Evolutionary conservation across 192 early-diverging fungal species (phyloP).

Genomic region (Phycomyces nitens): DNA sequence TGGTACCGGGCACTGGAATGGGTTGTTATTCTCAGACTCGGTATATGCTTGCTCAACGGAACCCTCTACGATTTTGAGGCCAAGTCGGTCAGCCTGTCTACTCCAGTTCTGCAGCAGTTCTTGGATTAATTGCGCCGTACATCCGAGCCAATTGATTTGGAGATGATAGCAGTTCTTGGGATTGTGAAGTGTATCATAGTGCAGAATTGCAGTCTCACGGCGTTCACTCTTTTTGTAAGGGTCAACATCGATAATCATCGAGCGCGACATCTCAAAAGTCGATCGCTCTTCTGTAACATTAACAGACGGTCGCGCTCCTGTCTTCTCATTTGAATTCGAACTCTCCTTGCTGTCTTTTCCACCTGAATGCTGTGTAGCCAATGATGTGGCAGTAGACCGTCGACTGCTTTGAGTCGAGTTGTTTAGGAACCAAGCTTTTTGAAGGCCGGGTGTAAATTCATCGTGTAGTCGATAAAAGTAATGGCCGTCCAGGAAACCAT

Average conservation of each 20-base stretch:
- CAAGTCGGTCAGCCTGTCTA: conserved; percentile 78
- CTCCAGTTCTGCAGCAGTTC: conserved; percentile 81
- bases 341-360: conserved; percentile 3
- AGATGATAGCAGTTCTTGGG: conserved; percentile 88
- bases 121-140: conserved; percentile 84
- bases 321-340: neutral
- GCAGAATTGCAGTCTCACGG: conserved; percentile 79
- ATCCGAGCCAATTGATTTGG: conserved; percentile 93
- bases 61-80: conserved; percentile 86
- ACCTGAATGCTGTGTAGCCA: neutral
- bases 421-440: conserved; percentile 47
- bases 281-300: neutral
- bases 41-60: conserved; percentile 69
- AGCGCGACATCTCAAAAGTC: conserved; percentile 57
- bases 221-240: conserved; percentile 71
- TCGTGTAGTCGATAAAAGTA: conserved; percentile 80
- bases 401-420: conserved; percentile 7
- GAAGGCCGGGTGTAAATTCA: conserved; percentile 42
- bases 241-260: conserved; percentile 81
- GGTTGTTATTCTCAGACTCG: conserved; percentile 73
- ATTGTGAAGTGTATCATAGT: conserved; percentile 90
- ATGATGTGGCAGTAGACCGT: conserved; percentile 24
- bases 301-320: neutral
- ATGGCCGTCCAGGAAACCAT: conserved; percentile 82
- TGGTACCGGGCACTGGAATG: conserved; percentile 79